These are phyloP conservation scores for Melampsora abietis-canadensis DNA, from an alignment of 1,284 basidiomycete genomes.

Conservation along the genomic window DNA sequence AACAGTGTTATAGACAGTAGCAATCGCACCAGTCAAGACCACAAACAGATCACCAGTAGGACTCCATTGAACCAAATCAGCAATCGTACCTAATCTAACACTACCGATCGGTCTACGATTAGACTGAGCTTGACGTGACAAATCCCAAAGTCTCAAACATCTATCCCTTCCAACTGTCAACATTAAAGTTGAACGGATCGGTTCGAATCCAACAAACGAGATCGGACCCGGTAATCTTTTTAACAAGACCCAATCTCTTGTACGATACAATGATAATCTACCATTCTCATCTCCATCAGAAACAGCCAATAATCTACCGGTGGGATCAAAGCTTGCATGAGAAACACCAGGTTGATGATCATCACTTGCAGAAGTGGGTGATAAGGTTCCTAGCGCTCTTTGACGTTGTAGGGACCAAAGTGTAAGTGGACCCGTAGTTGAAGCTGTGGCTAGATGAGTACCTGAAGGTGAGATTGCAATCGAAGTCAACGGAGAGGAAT, in stretches of 20 bases:
- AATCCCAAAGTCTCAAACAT: conserved; percentile 43
- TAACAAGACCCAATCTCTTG: conserved; percentile 39
- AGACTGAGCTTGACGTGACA: conserved; percentile 11
- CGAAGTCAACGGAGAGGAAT: conserved; percentile 21
- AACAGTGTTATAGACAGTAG: conserved; percentile 42
- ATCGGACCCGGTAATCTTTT: conserved; percentile 33
- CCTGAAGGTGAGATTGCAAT: conserved; percentile 28
- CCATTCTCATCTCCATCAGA: conserved; percentile 37
- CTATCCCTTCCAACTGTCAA: conserved; percentile 38
- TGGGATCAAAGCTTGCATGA: conserved; percentile 16
- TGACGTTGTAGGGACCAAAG: conserved; percentile 34
- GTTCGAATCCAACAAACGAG: neutral
- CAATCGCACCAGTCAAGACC: conserved; percentile 31
- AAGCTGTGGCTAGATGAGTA: conserved; percentile 22
- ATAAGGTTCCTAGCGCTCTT: conserved; percentile 36
- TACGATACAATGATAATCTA: conserved; percentile 35
- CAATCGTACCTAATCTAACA: conserved; percentile 31
- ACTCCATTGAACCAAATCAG: conserved; percentile 37
- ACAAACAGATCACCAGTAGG: conserved; percentile 29
- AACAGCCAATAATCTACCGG: conserved; percentile 26
- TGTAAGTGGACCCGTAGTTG: conserved; percentile 21
- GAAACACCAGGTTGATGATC: conserved; percentile 32
- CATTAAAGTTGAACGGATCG: conserved; percentile 24
- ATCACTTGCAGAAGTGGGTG: conserved; percentile 20
- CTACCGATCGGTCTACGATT: conserved; percentile 40